Conservation (phyloP, 495 filamentous ascomycete genomes). For the Talaromyces trachyspermus region DNA sequence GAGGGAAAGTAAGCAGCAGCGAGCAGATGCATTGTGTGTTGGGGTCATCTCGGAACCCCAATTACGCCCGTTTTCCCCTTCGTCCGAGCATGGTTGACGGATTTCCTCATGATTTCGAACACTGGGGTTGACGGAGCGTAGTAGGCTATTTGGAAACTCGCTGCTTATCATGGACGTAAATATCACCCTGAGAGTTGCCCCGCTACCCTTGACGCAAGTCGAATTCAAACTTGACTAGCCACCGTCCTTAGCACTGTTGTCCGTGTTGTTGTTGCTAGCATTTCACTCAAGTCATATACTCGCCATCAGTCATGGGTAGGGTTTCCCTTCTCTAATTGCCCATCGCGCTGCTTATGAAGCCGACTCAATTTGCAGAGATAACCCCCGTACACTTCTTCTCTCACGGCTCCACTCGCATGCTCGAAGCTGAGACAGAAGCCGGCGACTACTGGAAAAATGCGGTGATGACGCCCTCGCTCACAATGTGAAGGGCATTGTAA, state of each 20-base stretch:
- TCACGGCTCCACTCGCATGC: constrained; percentile 62
- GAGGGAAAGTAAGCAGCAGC: neutral
- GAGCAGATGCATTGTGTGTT: neutral
- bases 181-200: neutral
- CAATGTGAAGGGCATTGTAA: constrained; percentile 50
- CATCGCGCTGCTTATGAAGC: neutral
- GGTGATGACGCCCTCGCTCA: constrained; percentile 50
- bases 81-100: neutral
- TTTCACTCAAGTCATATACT: neutral
- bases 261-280: neutral
- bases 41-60: neutral
- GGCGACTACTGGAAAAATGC: constrained; percentile 56
- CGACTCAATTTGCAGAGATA: constrained; percentile 8
- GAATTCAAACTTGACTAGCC: neutral
- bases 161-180: neutral
- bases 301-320: neutral
- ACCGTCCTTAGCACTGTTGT: neutral
- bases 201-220: neutral
- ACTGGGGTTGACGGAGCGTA: neutral
- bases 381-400: constrained; percentile 61
- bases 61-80: neutral
- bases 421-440: constrained; percentile 50
- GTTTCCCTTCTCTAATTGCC: neutral
- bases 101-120: neutral
- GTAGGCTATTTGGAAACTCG: neutral